Evolutionary conservation across 345 rosid genomes (phyloP).

Genomic region (Acer negundo): DNA sequence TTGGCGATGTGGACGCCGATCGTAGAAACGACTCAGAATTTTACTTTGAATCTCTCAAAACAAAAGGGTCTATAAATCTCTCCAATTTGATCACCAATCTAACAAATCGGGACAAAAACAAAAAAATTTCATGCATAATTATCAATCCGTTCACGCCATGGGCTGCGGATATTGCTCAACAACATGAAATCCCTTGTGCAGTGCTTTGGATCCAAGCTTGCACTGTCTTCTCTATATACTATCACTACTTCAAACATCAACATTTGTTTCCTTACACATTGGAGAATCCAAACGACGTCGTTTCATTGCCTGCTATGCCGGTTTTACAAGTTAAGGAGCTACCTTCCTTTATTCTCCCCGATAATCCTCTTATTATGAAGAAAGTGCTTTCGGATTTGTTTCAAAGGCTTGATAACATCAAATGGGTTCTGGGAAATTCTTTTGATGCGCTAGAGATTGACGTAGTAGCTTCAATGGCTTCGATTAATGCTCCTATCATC

Average conservation of each 20-base stretch:
- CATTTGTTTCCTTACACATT: conserved; percentile 33
- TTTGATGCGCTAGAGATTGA: conserved; percentile 53
- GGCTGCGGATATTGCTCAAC: conserved; percentile 43
- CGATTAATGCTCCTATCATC: conserved; percentile 22
- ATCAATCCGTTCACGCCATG: conserved; percentile 52
- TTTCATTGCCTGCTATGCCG: conserved; percentile 47
- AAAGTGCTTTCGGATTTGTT: conserved; percentile 24
- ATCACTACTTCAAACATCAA: conserved; percentile 37
- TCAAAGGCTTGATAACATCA: conserved; percentile 35
- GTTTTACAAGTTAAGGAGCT: conserved; percentile 42
- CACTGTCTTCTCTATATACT: conserved; percentile 43
- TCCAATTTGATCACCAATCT: conserved; percentile 35
- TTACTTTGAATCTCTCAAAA: conserved; percentile 26
- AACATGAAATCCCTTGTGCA: conserved; percentile 47
- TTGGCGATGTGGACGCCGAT: conserved; percentile 40
- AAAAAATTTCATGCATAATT: conserved; percentile 36
- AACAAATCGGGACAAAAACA: not conserved
- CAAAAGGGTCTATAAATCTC: conserved; percentile 36
- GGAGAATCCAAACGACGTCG: conserved; percentile 23
- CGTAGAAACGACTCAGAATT: conserved; percentile 18
- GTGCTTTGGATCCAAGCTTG: conserved; percentile 64
- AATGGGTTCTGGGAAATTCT: conserved; percentile 57
- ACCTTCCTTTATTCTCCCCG: conserved; percentile 49
- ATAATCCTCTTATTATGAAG: conserved; percentile 13
- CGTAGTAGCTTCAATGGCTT: conserved; percentile 31